A percentile compares a stretch with the other conserved stretches of the same genome.
phyloP scores from a whole-genome alignment of 352 stramenopile genomes.

The Globisporangium rhizosaccharum region DNA sequence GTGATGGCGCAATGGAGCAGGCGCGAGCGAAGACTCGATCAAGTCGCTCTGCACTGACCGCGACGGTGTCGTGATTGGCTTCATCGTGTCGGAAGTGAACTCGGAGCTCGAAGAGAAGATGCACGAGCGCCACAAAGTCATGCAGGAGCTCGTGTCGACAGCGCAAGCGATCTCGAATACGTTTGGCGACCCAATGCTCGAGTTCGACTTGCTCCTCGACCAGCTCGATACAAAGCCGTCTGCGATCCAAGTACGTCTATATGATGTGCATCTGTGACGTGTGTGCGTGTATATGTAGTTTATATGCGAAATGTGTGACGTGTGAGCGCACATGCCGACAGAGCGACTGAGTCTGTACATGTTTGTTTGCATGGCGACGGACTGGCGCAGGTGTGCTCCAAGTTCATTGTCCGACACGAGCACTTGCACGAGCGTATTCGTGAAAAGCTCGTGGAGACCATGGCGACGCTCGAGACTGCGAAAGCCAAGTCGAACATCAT shows the following conservation, averaged over 20 bases:
- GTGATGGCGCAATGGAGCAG: slow-evolving; percentile 17
- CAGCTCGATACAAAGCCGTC: slow-evolving; percentile 83
- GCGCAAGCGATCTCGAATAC: slow-evolving; percentile 73
- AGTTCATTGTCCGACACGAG: slow-evolving; percentile 81
- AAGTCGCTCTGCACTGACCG: slow-evolving; percentile 82
- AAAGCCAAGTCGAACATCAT: slow-evolving; percentile 77
- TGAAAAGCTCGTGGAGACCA: slow-evolving; percentile 56
- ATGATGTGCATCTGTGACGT: background rate
- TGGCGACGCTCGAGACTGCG: slow-evolving; percentile 51
- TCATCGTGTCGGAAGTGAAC: slow-evolving; percentile 86
- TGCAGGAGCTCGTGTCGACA: slow-evolving; percentile 70
- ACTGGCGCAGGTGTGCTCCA: slow-evolving; percentile 58
- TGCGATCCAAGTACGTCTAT: slow-evolving; percentile 64
- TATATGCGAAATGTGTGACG: background rate
- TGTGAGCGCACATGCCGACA: background rate
- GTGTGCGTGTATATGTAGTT: background rate
- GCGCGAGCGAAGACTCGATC: slow-evolving; percentile 71
- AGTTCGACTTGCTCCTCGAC: slow-evolving; percentile 82
- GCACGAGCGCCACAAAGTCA: slow-evolving; percentile 66
- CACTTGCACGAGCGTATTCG: slow-evolving; percentile 65
- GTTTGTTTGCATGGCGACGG: background rate
- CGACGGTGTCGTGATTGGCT: slow-evolving; percentile 80
- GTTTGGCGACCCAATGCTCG: slow-evolving; percentile 80
- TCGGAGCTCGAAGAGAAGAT: slow-evolving; percentile 79
- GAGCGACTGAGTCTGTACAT: slow-evolving; percentile 2